Base-by-base conservation (phyloP, 192 early-diverging fungal species). In the Phycomyces nitens region DNA sequence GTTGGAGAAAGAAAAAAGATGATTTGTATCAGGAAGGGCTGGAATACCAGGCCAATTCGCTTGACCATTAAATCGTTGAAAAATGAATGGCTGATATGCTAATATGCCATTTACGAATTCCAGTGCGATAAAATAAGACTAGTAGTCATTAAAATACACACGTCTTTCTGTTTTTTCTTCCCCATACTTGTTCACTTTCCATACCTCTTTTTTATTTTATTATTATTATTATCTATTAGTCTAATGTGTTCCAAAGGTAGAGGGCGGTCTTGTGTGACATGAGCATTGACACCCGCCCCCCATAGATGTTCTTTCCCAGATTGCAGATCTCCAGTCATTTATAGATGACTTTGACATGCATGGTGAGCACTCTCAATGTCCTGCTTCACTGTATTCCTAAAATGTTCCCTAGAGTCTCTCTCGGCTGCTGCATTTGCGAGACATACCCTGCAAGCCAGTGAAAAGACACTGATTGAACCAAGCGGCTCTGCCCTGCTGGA, bases 341-440 rank as follows among this genome's bases (percentile, higher is more conserved):
- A 69, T 69, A 57, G 68, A 69, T 58, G 68, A 62, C 29, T 69
- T 69, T 63, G 66, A 47, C 14, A 20, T 27, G 10, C 20, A 55
- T 40, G 51, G 66, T 44, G 40, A 26, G 23, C 56, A 0, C 39
- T 47, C 44, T 6, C 44, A n/a, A n/a, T n/a, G n/a, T n/a, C n/a
- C n/a, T n/a, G n/a, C n/a, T n/a, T n/a, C 18, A n/a, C 44, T 6
- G 5, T 6, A 2, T 47, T 47, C 11, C 18, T 47, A 47, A 22
- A 29, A 38, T 20, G 6, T 63, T 27, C 24, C 7, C 3, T 29
- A 29, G 54, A 26, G 12, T 56, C 54, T 8, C 26, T n/a, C 22
- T 29, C 54, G 16, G 22, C 29, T 56, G 23, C 27, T 29, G 23
- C 54, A 29, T 29, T 14, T 22, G 12, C 20, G 15, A 6, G n/a